phyloP scores from a whole-genome alignment of 129 eudicot species.

The Chrysanthemum makinoi region DNA sequence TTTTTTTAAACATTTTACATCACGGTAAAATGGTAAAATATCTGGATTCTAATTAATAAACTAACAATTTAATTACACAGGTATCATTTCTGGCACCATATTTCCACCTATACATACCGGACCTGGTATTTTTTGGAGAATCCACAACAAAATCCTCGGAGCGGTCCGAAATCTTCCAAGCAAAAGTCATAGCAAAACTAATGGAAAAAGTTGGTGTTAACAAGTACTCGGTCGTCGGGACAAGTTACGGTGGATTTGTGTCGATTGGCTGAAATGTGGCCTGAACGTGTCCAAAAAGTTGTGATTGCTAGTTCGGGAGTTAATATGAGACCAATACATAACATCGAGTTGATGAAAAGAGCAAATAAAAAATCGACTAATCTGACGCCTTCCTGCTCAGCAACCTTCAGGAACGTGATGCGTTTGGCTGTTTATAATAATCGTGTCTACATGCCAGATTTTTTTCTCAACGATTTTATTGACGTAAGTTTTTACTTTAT shows the following conservation, averaged over 20 bases:
- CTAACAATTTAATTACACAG: constrained; percentile 9
- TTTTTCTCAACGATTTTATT: constrained; percentile 59
- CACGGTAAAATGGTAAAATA: neutral
- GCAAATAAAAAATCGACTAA: constrained; percentile 55
- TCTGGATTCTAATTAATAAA: neutral
- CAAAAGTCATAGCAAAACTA: constrained; percentile 43
- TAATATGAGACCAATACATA: constrained; percentile 49
- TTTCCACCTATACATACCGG: constrained; percentile 60
- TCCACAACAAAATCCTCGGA: constrained; percentile 50
- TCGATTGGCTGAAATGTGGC: constrained; percentile 75
- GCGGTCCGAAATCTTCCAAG: constrained; percentile 74
- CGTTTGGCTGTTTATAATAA: constrained; percentile 32
- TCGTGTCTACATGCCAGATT: constrained; percentile 58
- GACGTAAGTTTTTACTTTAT: constrained; percentile 33
- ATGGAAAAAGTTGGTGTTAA: constrained; percentile 55
- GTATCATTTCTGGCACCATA: constrained; percentile 35
- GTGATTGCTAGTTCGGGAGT: constrained; percentile 82
- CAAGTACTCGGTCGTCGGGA: constrained; percentile 64
- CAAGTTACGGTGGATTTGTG: constrained; percentile 81
- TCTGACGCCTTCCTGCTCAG: constrained; percentile 64
- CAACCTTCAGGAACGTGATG: constrained; percentile 50
- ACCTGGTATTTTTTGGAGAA: constrained; percentile 63
- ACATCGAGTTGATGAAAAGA: constrained; percentile 48
- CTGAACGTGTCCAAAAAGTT: constrained; percentile 71
- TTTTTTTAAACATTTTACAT: too few species aligned